Conservation (phyloP, 1,284 basidiomycete genomes). For the Bjerkandera adusta region DNA sequence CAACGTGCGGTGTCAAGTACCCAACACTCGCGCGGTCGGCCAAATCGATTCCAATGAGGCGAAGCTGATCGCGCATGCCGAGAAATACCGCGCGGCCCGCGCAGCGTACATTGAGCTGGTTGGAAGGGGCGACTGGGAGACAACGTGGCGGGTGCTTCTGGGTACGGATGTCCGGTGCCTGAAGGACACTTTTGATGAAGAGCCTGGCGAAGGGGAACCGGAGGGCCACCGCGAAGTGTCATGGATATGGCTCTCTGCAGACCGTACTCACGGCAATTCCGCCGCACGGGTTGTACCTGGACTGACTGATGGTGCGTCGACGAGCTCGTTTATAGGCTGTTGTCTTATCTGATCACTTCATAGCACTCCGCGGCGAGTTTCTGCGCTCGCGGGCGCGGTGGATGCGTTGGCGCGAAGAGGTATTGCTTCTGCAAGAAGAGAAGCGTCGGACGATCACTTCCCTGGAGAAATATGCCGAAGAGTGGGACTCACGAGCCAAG, state of each 20-base stretch:
- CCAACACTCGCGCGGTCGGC: conserved; percentile 22
- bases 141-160: conserved; percentile 8
- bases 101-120: conserved; percentile 10
- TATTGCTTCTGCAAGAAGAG: too few relatives aligned
- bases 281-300: too few relatives aligned
- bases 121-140: conserved; percentile 8
- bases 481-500: too few relatives aligned
- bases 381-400: too few relatives aligned
- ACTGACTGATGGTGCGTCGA: too few relatives aligned
- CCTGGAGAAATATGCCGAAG: too few relatives aligned
- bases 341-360: too few relatives aligned
- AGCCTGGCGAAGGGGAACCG: conserved; percentile 14
- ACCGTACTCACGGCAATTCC: too few relatives aligned
- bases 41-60: conserved; percentile 14
- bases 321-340: too few relatives aligned
- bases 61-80: conserved; percentile 8
- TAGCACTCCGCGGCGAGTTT: too few relatives aligned
- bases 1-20: conserved; percentile 25
- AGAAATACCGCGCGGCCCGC: conserved; percentile 11
- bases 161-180: conserved; percentile 17
- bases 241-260: conserved; percentile 13
- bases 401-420: too few relatives aligned
- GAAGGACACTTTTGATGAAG: conserved; percentile 17
- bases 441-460: too few relatives aligned
- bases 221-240: conserved; percentile 9